phyloP scores from a whole-genome alignment of 495 filamentous ascomycete genomes.

The Penicillium longicatenatum region DNA sequence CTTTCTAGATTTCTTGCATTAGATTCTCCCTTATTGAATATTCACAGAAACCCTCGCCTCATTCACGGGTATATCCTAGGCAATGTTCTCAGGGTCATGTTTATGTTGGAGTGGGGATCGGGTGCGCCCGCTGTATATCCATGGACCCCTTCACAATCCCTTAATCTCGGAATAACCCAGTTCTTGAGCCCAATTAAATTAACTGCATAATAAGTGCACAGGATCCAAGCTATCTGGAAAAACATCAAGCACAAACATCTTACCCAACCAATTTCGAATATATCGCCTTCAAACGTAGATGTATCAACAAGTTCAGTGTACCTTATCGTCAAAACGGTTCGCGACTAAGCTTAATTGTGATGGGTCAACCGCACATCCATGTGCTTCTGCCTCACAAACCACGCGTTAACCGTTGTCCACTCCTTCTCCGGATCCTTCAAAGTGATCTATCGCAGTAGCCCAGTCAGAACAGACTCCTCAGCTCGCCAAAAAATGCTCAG shows the following conservation, averaged over 20 bases:
- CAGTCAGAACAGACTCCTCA: slow-evolving; percentile 2
- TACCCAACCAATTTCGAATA: too few species aligned
- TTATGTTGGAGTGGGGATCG: not conserved
- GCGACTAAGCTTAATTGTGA: slow-evolving; percentile 1
- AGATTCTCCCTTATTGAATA: too few species aligned
- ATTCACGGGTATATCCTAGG: too few species aligned
- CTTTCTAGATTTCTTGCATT: not conserved
- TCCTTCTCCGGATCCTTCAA: slow-evolving; percentile 27
- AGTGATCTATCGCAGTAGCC: slow-evolving; percentile 21
- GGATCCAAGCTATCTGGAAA: not conserved
- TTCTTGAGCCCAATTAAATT: not conserved
- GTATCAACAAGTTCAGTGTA: not conserved
- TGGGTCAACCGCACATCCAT: slow-evolving; percentile 19
- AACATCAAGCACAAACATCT: too few species aligned
- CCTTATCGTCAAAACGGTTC: not conserved
- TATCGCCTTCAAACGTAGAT: not conserved
- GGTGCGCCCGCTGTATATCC: not conserved
- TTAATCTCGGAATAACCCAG: not conserved
- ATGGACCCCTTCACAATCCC: not conserved
- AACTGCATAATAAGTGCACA: not conserved
- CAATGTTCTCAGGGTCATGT: not conserved
- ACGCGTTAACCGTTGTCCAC: slow-evolving; percentile 35
- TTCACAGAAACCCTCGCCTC: not conserved
- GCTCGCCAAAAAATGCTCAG: not conserved
- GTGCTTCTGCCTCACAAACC: slow-evolving; percentile 34